phyloP scores from a whole-genome alignment of 2,329 filamentous ascomycete species.

The Scedosporium apiospermum region DNA sequence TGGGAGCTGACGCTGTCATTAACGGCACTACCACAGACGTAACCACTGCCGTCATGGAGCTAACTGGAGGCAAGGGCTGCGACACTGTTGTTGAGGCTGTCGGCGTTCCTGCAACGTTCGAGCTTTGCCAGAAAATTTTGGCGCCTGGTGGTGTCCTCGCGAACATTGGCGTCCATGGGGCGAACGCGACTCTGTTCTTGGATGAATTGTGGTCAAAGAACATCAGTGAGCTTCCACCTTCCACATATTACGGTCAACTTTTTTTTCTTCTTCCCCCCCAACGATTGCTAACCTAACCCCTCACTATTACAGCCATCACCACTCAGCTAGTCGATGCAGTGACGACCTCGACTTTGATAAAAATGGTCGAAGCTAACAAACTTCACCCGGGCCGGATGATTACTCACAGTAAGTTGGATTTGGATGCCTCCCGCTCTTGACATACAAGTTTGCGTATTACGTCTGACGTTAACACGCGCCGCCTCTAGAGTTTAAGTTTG shows the following conservation, averaged over 20 bases:
- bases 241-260: not conserved
- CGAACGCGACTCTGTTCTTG: constrained; percentile 39
- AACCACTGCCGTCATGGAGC: constrained; percentile 24
- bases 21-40: constrained; percentile 26
- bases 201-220: constrained; percentile 46
- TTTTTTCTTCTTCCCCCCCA: not conserved
- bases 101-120: constrained; percentile 41
- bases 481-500: constrained; percentile 26
- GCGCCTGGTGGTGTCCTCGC: constrained; percentile 43
- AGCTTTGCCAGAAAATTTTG: constrained; percentile 42
- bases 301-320: constrained; percentile 26
- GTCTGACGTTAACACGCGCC: not conserved
- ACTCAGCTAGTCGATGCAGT: constrained; percentile 36
- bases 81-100: constrained; percentile 51
- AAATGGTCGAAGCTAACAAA: constrained; percentile 29
- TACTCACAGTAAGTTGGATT: constrained; percentile 29
- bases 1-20: constrained; percentile 38
- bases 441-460: not conserved
- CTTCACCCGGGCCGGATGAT: constrained; percentile 32
- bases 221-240: constrained; percentile 29
- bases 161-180: constrained; percentile 49
- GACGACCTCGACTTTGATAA: constrained; percentile 38
- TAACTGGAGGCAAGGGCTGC: constrained; percentile 42
- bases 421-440: not conserved
- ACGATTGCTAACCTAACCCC: not conserved